phyloP scores from a whole-genome alignment of 192 early-diverging fungal genomes.

The Podila minutissima region DNA sequence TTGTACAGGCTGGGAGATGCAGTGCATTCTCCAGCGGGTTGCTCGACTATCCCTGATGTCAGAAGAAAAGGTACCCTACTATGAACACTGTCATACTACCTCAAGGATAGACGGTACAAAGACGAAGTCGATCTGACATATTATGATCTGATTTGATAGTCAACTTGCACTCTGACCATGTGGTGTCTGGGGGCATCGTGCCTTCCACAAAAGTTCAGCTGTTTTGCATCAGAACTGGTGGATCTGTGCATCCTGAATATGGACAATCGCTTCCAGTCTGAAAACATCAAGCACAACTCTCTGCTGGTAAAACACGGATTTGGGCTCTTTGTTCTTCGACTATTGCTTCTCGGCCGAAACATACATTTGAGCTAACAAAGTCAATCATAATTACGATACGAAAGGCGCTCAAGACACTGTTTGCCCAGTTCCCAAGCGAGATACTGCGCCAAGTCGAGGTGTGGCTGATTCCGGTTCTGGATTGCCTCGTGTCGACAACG shows the following conservation, averaged over 20 bases:
- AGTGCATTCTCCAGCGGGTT: neutral
- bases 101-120: neutral
- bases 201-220: neutral
- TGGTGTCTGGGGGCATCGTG: neutral
- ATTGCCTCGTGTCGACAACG: neutral
- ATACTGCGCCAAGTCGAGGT: neutral
- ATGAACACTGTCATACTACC: neutral
- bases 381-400: neutral
- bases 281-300: slow-evolving; percentile 1
- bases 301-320: neutral
- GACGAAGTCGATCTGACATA: neutral
- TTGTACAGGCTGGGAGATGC: slow-evolving; percentile 1
- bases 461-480: neutral
- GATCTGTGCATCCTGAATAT: neutral
- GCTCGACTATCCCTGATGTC: neutral
- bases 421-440: neutral
- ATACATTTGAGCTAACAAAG: no score
- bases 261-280: neutral
- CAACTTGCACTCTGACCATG: neutral
- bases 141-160: neutral
- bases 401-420: neutral
- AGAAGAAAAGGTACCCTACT: neutral
- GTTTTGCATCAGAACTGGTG: neutral
- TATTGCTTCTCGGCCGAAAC: neutral
- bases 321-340: neutral